A percentile compares a stretch with the other conserved stretches of the same genome.
These are phyloP conservation scores for Cardiospermum halicacabum DNA, from an alignment of 345 rosid species.

Conservation along the genomic window DNA sequence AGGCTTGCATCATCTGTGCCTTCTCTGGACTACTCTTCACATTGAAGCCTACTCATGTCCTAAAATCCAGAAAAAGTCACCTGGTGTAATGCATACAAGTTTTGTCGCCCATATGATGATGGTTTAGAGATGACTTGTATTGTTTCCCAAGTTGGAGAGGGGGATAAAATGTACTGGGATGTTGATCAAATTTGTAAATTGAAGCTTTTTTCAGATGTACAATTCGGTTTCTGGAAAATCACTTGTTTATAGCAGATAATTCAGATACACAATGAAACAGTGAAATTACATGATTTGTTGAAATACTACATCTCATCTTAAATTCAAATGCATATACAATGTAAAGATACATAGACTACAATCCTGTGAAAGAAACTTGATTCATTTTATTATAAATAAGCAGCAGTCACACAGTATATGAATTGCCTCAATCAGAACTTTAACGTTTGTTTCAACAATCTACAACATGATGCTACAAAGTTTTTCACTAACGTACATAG, in stretches of 20 bases:
- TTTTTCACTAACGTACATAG: neutral
- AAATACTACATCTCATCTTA: too few species aligned
- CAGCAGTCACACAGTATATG: neutral
- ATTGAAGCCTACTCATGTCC: neutral
- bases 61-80: neutral
- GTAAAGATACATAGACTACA: neutral
- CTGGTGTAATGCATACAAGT: neutral
- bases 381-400: neutral
- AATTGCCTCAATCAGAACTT: neutral
- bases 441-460: neutral
- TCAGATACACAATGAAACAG: neutral
- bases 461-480: neutral
- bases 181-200: constrained; percentile 27
- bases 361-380: neutral
- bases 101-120: neutral
- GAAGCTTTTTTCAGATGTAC: neutral
- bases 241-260: constrained; percentile 9
- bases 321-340: too few species aligned
- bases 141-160: neutral
- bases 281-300: neutral
- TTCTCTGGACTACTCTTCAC: neutral
- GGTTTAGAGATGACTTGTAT: neutral
- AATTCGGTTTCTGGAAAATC: constrained; percentile 3
- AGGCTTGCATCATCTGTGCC: constrained; percentile 30
- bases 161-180: neutral